Evolutionary conservation across 106 monocot species (phyloP).

Genomic region (Alisma plantagoaquatica): DNA sequence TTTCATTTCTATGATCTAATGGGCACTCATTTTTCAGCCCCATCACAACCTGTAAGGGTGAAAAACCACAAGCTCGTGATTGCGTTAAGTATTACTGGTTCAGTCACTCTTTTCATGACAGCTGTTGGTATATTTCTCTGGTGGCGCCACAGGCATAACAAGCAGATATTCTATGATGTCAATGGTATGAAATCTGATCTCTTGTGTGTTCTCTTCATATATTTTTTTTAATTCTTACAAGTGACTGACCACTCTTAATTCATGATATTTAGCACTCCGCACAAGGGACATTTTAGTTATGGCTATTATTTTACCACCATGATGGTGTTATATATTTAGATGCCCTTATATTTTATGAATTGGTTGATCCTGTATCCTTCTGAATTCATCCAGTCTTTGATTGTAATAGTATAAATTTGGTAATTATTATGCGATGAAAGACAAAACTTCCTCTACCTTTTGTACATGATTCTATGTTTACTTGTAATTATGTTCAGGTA

Average conservation of each 20-base stretch:
- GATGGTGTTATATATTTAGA: no score
- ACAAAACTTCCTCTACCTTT: no score
- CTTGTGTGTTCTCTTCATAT: neutral
- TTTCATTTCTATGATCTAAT: neutral
- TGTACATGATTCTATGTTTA: no score
- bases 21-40: conserved; percentile 36
- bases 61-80: conserved; percentile 48
- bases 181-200: conserved; percentile 39
- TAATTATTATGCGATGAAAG: no score
- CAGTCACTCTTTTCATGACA: conserved; percentile 27
- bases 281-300: no score
- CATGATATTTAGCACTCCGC: neutral
- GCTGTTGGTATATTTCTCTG: conserved; percentile 46
- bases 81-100: conserved; percentile 55
- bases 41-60: conserved; percentile 25
- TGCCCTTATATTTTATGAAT: no score
- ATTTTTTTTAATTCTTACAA: neutral
- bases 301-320: no score
- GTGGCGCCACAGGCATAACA: conserved; percentile 53
- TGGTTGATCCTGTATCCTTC: no score
- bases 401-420: no score
- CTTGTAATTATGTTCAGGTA: no score
- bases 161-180: conserved; percentile 87
- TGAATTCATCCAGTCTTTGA: no score
- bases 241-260: neutral